A percentile compares a stretch with the other conserved stretches of the same genome.
phyloP scores from a whole-genome alignment of 2,329 filamentous ascomycete species.

The Tolypocladium inflatum region DNA sequence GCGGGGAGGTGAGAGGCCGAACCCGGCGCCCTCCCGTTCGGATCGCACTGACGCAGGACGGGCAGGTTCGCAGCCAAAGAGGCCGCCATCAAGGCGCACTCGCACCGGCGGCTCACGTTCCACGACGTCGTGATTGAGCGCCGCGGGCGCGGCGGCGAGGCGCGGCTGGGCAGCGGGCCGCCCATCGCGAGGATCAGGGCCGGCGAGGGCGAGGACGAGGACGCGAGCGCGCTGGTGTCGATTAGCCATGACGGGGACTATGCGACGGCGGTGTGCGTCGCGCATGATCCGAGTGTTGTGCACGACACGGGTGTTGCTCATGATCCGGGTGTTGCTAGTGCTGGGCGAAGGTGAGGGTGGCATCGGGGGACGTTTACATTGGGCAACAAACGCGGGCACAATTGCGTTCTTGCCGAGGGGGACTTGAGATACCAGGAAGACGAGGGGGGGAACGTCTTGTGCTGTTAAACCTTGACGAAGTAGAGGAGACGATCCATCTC shows the following conservation, averaged over 20 bases:
- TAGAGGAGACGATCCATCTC: background rate
- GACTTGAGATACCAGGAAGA: background rate
- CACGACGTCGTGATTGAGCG: slow-evolving; percentile 46
- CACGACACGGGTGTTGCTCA: background rate
- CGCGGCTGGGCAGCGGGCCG: slow-evolving; percentile 25
- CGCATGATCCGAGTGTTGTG: slow-evolving; percentile 13
- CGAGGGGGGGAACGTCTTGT: background rate
- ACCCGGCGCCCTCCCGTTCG: background rate
- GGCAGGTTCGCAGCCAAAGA: slow-evolving; percentile 63
- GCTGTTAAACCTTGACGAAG: background rate
- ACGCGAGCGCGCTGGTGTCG: slow-evolving; percentile 57
- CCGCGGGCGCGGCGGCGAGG: slow-evolving; percentile 9
- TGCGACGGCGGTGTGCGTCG: slow-evolving; percentile 61
- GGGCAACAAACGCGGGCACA: background rate
- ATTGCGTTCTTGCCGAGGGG: no score
- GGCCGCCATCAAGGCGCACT: slow-evolving; percentile 63
- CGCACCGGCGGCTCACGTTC: slow-evolving; percentile 47
- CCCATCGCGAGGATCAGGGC: slow-evolving; percentile 34
- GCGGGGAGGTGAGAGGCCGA: slow-evolving; percentile 20
- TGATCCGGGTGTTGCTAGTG: background rate
- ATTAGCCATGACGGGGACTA: slow-evolving; percentile 86
- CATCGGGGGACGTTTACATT: background rate
- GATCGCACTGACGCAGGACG: background rate
- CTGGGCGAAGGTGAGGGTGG: background rate
- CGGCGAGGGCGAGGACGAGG: slow-evolving; percentile 13